phyloP scores from a whole-genome alignment of 176 grass and related monocot species.

The Oryza coarctata region DNA sequence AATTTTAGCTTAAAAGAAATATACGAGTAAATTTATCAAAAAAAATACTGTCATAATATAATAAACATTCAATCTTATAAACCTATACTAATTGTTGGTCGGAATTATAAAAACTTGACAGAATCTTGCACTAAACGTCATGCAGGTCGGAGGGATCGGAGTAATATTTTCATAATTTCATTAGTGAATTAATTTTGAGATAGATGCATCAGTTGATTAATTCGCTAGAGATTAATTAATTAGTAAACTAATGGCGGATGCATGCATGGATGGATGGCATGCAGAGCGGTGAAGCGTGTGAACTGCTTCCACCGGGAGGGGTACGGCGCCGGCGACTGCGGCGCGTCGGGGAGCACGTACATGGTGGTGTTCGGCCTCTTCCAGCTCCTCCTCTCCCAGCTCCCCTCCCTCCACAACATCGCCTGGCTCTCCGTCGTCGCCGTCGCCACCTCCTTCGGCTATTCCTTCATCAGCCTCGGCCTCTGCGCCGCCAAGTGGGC shows the following conservation, averaged over 20 bases:
- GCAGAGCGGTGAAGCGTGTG: conserved; percentile 75
- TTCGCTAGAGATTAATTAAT: neutral
- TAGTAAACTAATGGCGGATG: neutral
- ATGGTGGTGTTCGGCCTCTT: conserved; percentile 87
- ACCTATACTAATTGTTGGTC: too few relatives aligned
- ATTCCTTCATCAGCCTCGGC: conserved; percentile 96
- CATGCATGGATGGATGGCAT: neutral
- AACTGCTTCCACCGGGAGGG: conserved; percentile 86
- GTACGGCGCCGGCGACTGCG: conserved; percentile 38
- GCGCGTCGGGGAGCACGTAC: conserved; percentile 66
- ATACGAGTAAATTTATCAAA: too few relatives aligned
- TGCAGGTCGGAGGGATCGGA: too few relatives aligned
- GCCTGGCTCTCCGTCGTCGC: conserved; percentile 89
- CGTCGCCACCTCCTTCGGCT: conserved; percentile 92
- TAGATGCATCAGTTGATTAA: neutral
- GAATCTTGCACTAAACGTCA: too few relatives aligned
- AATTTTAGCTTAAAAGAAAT: too few relatives aligned
- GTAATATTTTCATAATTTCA: too few relatives aligned
- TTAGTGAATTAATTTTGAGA: neutral
- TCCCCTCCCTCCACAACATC: conserved; percentile 90
- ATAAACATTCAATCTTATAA: too few relatives aligned
- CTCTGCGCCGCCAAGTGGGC: conserved; percentile 79
- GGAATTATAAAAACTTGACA: too few relatives aligned
- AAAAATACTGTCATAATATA: too few relatives aligned
- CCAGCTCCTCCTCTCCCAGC: conserved; percentile 81